phyloP scores from a whole-genome alignment of 1,139 yeast genomes.

The Zygosaccharomyces sapae region DNA sequence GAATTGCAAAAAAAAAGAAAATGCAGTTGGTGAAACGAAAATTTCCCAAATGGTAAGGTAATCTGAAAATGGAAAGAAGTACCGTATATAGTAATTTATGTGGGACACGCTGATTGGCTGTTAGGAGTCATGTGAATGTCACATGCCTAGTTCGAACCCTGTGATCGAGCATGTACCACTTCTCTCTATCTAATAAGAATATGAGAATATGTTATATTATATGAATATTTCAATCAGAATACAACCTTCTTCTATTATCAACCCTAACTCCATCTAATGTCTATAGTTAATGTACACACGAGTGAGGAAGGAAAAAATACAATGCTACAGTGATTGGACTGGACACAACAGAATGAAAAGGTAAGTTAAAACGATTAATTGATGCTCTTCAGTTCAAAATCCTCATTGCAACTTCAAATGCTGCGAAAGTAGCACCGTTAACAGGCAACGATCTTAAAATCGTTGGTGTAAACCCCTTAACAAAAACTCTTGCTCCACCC shows the following conservation, averaged over 20 bases:
- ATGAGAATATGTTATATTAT: neutral
- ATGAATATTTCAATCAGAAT: neutral
- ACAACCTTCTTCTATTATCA: neutral
- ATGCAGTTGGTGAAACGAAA: neutral
- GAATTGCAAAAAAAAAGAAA: neutral
- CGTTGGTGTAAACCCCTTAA: conserved; percentile 86
- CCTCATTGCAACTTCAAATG: conserved; percentile 84
- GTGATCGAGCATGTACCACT: no score
- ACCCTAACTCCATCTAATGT: neutral
- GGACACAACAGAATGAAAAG: no score
- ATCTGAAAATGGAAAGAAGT: neutral
- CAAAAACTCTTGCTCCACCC: conserved; percentile 70
- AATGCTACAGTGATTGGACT: no score
- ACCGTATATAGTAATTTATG: neutral
- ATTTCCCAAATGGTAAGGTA: neutral
- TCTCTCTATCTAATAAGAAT: no score
- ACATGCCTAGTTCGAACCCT: no score
- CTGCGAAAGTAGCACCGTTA: conserved; percentile 91
- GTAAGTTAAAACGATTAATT: neutral
- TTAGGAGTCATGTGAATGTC: no score
- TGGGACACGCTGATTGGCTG: neutral
- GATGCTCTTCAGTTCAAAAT: neutral
- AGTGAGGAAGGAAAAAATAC: neutral
- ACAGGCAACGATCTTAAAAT: conserved; percentile 95
- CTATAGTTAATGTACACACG: neutral